Conservation (phyloP, 768 basidiomycete species). For the Naganishia kalamii region DNA sequence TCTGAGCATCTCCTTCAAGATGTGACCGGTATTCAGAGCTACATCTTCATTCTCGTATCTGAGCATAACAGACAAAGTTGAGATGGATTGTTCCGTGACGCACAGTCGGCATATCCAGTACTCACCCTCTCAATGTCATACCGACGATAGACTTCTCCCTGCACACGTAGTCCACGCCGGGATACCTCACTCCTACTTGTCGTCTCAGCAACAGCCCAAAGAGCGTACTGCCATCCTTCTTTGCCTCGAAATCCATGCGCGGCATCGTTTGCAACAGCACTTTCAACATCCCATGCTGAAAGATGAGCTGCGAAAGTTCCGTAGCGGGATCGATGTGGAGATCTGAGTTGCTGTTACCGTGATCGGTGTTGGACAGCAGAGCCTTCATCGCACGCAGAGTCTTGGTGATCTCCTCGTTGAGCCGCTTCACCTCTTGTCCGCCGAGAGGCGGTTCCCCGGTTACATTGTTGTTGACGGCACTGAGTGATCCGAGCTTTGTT, state of each 20-base stretch:
- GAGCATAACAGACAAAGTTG: neutral
- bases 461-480: conserved; percentile 53
- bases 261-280: conserved; percentile 73
- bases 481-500: conserved; percentile 64
- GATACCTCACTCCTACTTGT: conserved; percentile 86
- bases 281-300: conserved; percentile 78
- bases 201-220: conserved; percentile 54
- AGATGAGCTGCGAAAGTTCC: conserved; percentile 88
- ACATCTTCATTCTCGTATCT: conserved; percentile 92
- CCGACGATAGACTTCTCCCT: conserved; percentile 69
- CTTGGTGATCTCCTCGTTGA: conserved; percentile 18
- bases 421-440: neutral
- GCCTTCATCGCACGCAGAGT: conserved; percentile 7
- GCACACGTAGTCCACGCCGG: conserved; percentile 89
- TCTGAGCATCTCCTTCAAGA: conserved; percentile 90
- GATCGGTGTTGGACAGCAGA: neutral
- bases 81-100: neutral
- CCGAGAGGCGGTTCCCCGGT: neutral
- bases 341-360: neutral
- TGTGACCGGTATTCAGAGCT: conserved; percentile 95
- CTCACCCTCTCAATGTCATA: conserved; percentile 66
- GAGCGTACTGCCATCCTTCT: conserved; percentile 51
- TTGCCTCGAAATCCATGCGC: conserved; percentile 80
- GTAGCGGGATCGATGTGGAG: conserved; percentile 9
- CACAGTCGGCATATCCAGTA: neutral